phyloP scores from a whole-genome alignment of 768 basidiomycete species.

The Boletus insuetus region DNA sequence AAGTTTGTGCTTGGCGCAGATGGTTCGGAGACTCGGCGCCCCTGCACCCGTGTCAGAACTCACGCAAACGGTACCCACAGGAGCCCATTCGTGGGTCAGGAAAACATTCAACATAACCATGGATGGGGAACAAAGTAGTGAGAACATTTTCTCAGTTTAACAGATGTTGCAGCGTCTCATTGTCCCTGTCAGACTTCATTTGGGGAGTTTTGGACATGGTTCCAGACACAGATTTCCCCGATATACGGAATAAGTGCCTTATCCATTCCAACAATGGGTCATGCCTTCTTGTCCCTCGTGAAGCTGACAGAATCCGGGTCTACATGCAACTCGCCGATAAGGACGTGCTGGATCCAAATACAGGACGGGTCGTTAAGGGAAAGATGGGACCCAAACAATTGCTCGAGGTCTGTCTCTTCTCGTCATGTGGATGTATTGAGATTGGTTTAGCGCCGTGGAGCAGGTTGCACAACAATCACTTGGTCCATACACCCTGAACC shows the following conservation, averaged over 20 bases:
- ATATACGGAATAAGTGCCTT: conserved; percentile 45
- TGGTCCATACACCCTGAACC: conserved; percentile 37
- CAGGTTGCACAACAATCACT: conserved; percentile 42
- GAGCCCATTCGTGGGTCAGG: conserved; percentile 83
- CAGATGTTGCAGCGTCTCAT: not conserved
- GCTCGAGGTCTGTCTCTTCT: conserved; percentile 31
- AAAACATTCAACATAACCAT: conserved; percentile 61
- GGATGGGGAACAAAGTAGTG: conserved; percentile 69
- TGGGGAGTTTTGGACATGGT: conserved; percentile 48
- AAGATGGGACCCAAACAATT: conserved; percentile 39
- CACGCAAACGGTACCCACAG: conserved; percentile 32
- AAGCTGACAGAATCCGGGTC: conserved; percentile 44
- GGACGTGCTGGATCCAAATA: conserved; percentile 35
- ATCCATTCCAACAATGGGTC: conserved; percentile 52
- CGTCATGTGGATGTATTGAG: not conserved
- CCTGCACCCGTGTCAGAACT: not conserved
- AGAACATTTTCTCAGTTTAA: not conserved
- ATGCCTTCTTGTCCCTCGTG: conserved; percentile 51
- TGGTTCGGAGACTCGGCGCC: conserved; percentile 38
- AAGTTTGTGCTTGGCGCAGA: conserved; percentile 79
- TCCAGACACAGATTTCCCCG: conserved; percentile 53
- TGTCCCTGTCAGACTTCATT: conserved; percentile 31
- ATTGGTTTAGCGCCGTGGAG: not conserved
- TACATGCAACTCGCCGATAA: conserved; percentile 50
- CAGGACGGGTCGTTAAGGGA: conserved; percentile 41